Conservation (phyloP, 306 rosid species). For the Cicer chorassanicum region DNA sequence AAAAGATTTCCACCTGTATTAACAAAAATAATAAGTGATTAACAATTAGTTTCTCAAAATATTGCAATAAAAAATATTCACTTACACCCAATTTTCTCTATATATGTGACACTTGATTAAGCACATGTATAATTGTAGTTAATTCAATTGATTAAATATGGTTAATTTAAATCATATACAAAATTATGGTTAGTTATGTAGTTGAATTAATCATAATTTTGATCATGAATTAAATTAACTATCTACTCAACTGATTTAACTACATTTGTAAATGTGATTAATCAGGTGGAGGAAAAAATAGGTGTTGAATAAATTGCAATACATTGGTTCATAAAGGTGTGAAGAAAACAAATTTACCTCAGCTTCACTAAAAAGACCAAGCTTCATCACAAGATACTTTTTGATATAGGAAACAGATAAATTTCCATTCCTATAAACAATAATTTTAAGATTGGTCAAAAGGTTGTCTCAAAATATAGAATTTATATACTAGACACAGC, state of each 20-base stretch:
- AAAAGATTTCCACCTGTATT: conserved; percentile 62
- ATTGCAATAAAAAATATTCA: background rate
- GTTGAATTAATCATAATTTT: no score
- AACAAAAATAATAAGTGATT: background rate
- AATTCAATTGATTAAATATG: no score
- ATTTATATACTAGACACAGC: background rate
- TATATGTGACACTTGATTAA: no score
- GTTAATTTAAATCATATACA: no score
- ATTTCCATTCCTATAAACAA: conserved; percentile 54
- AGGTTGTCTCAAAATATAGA: background rate
- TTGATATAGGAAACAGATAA: conserved; percentile 56
- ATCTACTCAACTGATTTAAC: no score
- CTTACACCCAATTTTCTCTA: no score
- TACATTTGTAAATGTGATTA: no score
- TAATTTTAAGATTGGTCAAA: conserved; percentile 30
- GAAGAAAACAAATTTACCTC: conserved; percentile 57
- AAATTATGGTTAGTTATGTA: no score
- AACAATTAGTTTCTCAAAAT: conserved; percentile 16
- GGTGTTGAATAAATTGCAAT: background rate
- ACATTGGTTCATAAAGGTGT: background rate
- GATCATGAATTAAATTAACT: no score
- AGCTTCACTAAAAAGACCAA: conserved; percentile 58
- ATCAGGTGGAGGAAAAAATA: no score
- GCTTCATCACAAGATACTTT: conserved; percentile 58
- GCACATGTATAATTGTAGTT: no score